These are phyloP conservation scores for Hypomontagnella submonticulosa DNA, from an alignment of 495 filamentous ascomycete species.

Conservation along the genomic window DNA sequence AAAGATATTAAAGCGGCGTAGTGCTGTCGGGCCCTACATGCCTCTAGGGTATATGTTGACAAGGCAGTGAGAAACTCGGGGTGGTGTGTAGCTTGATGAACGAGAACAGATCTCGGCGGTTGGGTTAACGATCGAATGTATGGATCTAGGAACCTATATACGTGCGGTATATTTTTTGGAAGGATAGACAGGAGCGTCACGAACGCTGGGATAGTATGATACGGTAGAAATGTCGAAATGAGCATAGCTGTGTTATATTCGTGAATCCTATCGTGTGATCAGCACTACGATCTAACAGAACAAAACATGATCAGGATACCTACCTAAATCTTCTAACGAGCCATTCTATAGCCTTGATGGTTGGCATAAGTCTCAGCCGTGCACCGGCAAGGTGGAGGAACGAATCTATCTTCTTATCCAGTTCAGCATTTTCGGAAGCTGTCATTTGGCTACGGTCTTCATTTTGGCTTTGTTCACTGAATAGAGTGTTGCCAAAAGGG, in stretches of 20 bases:
- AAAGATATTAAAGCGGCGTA: slow-evolving; percentile 83
- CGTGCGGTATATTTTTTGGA: slow-evolving; percentile 72
- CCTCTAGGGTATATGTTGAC: slow-evolving; percentile 77
- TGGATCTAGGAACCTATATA: slow-evolving; percentile 85
- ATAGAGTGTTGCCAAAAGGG: slow-evolving; percentile 75
- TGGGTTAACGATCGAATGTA: slow-evolving; percentile 79
- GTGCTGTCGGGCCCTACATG: slow-evolving; percentile 72
- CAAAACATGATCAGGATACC: neutral
- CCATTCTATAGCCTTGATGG: slow-evolving; percentile 93
- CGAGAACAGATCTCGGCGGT: slow-evolving; percentile 80
- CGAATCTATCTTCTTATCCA: slow-evolving; percentile 79
- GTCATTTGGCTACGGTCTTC: slow-evolving; percentile 90
- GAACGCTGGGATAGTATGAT: slow-evolving; percentile 85
- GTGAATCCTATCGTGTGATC: slow-evolving; percentile 73
- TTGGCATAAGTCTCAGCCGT: slow-evolving; percentile 82
- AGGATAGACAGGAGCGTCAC: slow-evolving; percentile 83
- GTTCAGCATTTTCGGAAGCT: slow-evolving; percentile 77
- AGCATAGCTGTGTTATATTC: slow-evolving; percentile 85
- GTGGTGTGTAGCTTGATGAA: slow-evolving; percentile 81
- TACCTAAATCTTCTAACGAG: slow-evolving; percentile 90
- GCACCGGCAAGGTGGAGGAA: slow-evolving; percentile 83
- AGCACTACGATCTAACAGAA: slow-evolving; percentile 37
- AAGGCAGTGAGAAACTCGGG: slow-evolving; percentile 73
- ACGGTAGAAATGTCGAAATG: slow-evolving; percentile 91
- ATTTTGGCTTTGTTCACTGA: slow-evolving; percentile 89